These are phyloP conservation scores for Drosera spatulata DNA, from an alignment of 179 eudicot species.

Conservation along the genomic window DNA sequence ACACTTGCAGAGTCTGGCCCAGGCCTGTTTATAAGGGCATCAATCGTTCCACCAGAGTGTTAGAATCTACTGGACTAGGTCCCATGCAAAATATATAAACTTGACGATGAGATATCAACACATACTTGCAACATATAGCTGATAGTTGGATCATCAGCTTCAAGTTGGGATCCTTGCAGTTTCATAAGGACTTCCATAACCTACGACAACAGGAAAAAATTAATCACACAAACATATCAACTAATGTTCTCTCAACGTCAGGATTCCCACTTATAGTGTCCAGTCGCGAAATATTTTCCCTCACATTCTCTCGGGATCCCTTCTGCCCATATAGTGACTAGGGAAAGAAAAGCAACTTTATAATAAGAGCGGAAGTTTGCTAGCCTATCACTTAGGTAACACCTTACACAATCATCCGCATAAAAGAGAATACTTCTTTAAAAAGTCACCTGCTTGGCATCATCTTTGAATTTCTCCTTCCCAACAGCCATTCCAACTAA, in stretches of 20 bases:
- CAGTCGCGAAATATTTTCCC: too few species aligned
- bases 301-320: too few species aligned
- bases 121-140: slow-evolving; percentile 14
- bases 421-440: neutral
- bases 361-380: too few species aligned
- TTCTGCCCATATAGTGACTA: too few species aligned
- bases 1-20: slow-evolving; percentile 20
- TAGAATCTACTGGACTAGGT: neutral
- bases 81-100: neutral
- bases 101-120: neutral
- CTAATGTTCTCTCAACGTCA: neutral
- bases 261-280: too few species aligned
- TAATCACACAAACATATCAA: neutral
- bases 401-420: neutral
- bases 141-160: slow-evolving; percentile 16
- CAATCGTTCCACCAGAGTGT: neutral
- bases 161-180: slow-evolving; percentile 11
- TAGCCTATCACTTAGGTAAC: too few species aligned
- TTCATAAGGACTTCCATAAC: slow-evolving; percentile 14
- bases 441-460: slow-evolving; percentile 9
- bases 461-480: slow-evolving; percentile 13
- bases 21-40: slow-evolving; percentile 6
- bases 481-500: slow-evolving; percentile 20
- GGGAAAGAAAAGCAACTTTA: too few species aligned
- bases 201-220: neutral